These are phyloP conservation scores for Litchi chinensis DNA, from an alignment of 345 rosid genomes.

Conservation along the genomic window DNA sequence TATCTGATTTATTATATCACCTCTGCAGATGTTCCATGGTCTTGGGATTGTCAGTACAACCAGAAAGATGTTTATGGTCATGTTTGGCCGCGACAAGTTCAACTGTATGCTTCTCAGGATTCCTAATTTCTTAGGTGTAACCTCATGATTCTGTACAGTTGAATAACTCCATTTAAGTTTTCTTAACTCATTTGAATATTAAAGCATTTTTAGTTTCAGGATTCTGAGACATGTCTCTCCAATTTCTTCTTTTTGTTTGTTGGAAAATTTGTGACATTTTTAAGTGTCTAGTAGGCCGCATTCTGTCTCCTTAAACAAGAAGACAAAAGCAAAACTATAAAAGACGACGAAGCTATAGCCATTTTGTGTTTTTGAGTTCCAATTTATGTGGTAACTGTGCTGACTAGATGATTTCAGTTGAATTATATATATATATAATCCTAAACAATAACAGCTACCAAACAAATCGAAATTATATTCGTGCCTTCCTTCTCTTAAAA, in stretches of 20 bases:
- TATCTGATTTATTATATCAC: conserved; percentile 2
- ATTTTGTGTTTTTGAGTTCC: too few species aligned
- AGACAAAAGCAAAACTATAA: too few species aligned
- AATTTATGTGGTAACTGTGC: too few species aligned
- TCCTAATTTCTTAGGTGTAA: conserved; percentile 17
- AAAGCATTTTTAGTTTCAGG: neutral
- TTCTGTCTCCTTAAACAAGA: neutral
- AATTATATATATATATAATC: too few species aligned
- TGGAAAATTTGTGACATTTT: too few species aligned
- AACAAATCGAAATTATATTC: neutral
- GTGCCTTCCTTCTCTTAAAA: neutral
- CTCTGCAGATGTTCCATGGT: conserved; percentile 86
- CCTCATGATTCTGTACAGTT: neutral
- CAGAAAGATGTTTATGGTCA: conserved; percentile 85
- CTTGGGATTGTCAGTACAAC: conserved; percentile 78
- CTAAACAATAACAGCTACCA: neutral
- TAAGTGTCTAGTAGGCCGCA: neutral
- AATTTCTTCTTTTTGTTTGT: too few species aligned
- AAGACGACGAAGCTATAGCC: too few species aligned
- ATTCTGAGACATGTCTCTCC: neutral
- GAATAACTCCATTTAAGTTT: neutral
- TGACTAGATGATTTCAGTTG: too few species aligned
- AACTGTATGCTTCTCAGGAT: conserved; percentile 36
- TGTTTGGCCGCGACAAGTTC: conserved; percentile 68
- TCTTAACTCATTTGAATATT: neutral